Evolutionary conservation across 352 stramenopile genomes (phyloP).

Genomic region (Pilasporangium apinafurcum): DNA sequence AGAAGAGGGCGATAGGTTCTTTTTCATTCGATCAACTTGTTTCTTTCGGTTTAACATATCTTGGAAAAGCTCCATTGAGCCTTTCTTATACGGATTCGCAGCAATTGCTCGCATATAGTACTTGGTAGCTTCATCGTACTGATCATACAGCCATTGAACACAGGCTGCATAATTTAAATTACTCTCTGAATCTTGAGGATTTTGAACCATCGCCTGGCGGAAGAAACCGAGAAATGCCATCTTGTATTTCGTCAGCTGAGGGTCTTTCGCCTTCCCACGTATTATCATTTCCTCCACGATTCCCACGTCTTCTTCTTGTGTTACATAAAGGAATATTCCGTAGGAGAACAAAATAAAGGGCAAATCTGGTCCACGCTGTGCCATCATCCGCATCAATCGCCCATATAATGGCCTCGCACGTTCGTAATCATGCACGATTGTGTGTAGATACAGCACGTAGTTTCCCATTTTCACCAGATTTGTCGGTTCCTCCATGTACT

Average conservation of each 20-base stretch:
- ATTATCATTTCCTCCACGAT: slow-evolving; percentile 64
- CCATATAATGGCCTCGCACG: slow-evolving; percentile 64
- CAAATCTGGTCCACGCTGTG: slow-evolving; percentile 60
- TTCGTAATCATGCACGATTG: slow-evolving; percentile 73
- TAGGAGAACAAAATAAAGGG: slow-evolving; percentile 81
- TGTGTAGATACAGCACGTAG: slow-evolving; percentile 77
- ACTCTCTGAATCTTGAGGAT: slow-evolving; percentile 45
- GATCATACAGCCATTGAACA: slow-evolving; percentile 62
- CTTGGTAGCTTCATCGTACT: slow-evolving; percentile 46
- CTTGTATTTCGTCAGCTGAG: slow-evolving; percentile 59
- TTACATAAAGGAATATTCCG: slow-evolving; percentile 65
- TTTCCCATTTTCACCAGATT: slow-evolving; percentile 75
- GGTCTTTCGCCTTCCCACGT: slow-evolving; percentile 49
- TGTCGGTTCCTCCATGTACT: slow-evolving; percentile 72
- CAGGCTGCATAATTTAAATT: slow-evolving; percentile 80
- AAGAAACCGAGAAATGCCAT: slow-evolving; percentile 78
- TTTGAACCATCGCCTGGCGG: slow-evolving; percentile 59
- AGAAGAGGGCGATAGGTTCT: slow-evolving; percentile 16
- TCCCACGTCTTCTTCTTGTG: slow-evolving; percentile 55
- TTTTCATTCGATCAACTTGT: slow-evolving; percentile 17
- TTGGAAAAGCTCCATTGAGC: slow-evolving; percentile 67
- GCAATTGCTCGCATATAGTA: slow-evolving; percentile 72
- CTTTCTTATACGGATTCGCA: slow-evolving; percentile 51
- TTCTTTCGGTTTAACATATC: slow-evolving; percentile 58
- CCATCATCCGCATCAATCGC: slow-evolving; percentile 69